A percentile compares a stretch with the other conserved stretches of the same genome.
Conservation (phyloP, 768 basidiomycete species). For the Suillus subaureus region DNA sequence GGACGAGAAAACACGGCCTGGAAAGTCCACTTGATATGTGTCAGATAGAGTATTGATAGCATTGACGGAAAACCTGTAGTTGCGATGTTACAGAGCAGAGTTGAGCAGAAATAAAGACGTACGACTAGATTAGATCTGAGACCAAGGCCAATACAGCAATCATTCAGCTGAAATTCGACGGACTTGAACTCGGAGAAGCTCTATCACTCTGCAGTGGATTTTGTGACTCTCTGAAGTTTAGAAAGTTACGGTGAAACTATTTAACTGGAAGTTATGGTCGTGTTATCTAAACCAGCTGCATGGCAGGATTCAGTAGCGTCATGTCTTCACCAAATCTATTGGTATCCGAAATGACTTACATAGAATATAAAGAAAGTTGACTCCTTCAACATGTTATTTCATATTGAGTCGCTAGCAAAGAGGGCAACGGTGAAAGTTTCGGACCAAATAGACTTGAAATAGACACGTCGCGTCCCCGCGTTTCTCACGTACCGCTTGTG, state of each 20-base stretch:
- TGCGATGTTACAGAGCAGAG: neutral
- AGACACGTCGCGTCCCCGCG: conserved; percentile 1
- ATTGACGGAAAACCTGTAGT: neutral
- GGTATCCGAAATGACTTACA: neutral
- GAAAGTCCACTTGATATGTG: neutral
- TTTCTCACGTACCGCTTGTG: neutral
- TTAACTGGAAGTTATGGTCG: neutral
- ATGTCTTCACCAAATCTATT: neutral
- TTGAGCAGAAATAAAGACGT: neutral
- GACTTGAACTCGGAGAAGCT: neutral
- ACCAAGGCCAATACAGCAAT: neutral
- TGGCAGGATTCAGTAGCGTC: neutral
- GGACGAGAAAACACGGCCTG: neutral
- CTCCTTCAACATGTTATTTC: neutral
- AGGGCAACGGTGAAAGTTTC: neutral
- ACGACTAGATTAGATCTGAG: neutral
- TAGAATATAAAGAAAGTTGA: neutral
- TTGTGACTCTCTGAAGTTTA: neutral
- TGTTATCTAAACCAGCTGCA: neutral
- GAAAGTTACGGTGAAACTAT: neutral
- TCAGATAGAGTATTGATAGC: neutral
- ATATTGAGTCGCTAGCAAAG: neutral
- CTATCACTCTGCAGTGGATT: neutral
- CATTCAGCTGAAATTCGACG: neutral
- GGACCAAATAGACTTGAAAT: neutral